A percentile compares a stretch with the other conserved stretches of the same genome.
These are phyloP conservation scores for Panicum hallii DNA, from an alignment of 202 grass and related monocot species.

Conservation along the genomic window DNA sequence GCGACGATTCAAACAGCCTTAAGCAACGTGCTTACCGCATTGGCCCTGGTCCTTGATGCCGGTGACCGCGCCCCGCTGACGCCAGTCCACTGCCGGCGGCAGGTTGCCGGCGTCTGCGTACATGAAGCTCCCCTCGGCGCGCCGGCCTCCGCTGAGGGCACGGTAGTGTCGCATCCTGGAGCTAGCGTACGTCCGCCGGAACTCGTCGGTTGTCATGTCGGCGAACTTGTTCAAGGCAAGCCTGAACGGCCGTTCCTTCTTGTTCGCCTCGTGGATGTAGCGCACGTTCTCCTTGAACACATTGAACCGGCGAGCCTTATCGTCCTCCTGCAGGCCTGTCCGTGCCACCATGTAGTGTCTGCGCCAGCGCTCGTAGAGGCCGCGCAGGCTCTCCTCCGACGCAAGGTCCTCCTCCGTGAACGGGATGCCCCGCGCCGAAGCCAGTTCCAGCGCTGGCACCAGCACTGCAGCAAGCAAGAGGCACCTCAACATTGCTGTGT, in stretches of 20 bases:
- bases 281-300: constrained; percentile 71
- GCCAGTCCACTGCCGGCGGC: constrained; percentile 59
- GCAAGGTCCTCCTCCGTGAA: constrained; percentile 56
- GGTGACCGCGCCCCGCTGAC: constrained; percentile 61
- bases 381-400: constrained; percentile 58
- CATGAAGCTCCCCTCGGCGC: constrained; percentile 29
- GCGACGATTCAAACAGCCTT: background rate
- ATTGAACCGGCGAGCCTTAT: constrained; percentile 50
- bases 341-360: constrained; percentile 52
- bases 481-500: constrained; percentile 17
- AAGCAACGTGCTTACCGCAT: constrained; percentile 48
- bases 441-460: background rate
- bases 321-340: background rate
- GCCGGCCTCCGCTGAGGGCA: constrained; percentile 19
- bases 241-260: constrained; percentile 56
- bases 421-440: constrained; percentile 34
- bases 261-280: constrained; percentile 69
- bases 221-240: constrained; percentile 78
- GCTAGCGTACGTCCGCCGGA: constrained; percentile 58
- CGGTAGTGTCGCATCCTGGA: constrained; percentile 53
- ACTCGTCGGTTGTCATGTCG: constrained; percentile 73
- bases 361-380: constrained; percentile 61
- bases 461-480: constrained; percentile 12
- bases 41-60: constrained; percentile 75
- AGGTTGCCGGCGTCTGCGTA: constrained; percentile 38